Evolutionary conservation across 176 grass and related monocot genomes (phyloP).

Genomic region (Hyparrhenia diplandra): DNA sequence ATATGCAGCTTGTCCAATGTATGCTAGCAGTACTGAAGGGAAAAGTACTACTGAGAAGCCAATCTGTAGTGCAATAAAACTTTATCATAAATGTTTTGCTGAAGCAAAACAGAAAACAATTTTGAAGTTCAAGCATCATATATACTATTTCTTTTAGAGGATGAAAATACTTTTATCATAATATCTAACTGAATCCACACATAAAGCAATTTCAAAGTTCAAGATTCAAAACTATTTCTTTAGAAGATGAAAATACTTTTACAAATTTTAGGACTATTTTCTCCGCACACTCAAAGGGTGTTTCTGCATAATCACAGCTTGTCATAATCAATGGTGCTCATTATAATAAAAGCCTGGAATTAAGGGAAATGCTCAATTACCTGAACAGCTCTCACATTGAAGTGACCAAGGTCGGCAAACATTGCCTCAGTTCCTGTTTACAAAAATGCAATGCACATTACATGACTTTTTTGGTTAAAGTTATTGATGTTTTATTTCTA

Average conservation of each 20-base stretch:
- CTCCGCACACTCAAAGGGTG: background rate
- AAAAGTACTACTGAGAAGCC: conserved; percentile 53
- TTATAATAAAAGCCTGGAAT: background rate
- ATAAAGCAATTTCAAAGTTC: conserved; percentile 7
- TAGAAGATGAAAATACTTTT: background rate
- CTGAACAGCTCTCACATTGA: conserved; percentile 66
- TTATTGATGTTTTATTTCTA: background rate
- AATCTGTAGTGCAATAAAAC: conserved; percentile 40
- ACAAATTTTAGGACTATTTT: background rate
- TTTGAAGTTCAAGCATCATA: background rate
- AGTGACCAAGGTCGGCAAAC: conserved; percentile 84
- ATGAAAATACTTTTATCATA: background rate
- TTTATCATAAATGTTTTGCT: background rate
- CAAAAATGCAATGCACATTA: background rate
- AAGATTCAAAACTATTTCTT: background rate
- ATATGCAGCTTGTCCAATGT: conserved; percentile 71
- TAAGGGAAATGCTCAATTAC: conserved; percentile 24
- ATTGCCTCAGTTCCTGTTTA: conserved; percentile 74
- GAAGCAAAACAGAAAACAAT: background rate
- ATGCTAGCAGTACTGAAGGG: conserved; percentile 57
- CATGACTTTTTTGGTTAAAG: background rate
- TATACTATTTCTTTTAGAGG: background rate
- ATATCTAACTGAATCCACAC: background rate
- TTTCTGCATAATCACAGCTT: background rate
- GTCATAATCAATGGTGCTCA: background rate